phyloP scores from a whole-genome alignment of 2,329 filamentous ascomycete species.

The Teratosphaeria pseudoeucalypti region DNA sequence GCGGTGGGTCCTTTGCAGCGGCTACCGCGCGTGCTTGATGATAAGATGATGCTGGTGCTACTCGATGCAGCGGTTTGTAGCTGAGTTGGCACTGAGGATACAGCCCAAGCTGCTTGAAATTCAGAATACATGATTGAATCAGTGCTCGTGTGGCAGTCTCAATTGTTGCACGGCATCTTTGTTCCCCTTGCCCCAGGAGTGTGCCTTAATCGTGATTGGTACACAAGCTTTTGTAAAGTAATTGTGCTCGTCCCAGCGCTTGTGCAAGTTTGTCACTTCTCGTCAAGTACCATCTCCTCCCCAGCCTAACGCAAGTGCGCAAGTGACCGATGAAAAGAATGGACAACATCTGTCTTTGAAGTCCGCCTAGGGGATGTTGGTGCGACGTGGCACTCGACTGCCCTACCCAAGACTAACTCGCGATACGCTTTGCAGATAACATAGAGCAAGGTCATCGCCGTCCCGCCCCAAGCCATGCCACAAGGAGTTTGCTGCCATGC shows the following conservation, averaged over 20 bases:
- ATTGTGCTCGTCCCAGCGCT: neutral
- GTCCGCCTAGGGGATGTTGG: neutral
- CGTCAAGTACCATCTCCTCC: neutral
- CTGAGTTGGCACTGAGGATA: too few relatives aligned
- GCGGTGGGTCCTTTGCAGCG: neutral
- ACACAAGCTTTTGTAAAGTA: neutral
- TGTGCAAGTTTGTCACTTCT: neutral
- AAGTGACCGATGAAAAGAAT: neutral
- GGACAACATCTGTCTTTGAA: neutral
- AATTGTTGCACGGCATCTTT: too few relatives aligned
- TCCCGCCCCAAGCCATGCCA: neutral
- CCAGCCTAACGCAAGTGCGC: neutral
- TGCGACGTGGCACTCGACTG: neutral
- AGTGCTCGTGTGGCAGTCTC: too few relatives aligned
- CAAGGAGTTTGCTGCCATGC: neutral
- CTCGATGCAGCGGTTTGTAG: neutral
- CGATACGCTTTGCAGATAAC: neutral
- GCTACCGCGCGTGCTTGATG: neutral
- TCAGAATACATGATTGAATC: too few relatives aligned
- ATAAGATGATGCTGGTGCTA: neutral
- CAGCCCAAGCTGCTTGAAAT: too few relatives aligned
- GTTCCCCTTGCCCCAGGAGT: too few relatives aligned
- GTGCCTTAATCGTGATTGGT: neutral
- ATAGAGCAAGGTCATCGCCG: neutral
- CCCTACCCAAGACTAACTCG: neutral